These are phyloP conservation scores for Aspergillus arachidicola DNA, from an alignment of 2,329 filamentous ascomycete species.

Conservation along the genomic window DNA sequence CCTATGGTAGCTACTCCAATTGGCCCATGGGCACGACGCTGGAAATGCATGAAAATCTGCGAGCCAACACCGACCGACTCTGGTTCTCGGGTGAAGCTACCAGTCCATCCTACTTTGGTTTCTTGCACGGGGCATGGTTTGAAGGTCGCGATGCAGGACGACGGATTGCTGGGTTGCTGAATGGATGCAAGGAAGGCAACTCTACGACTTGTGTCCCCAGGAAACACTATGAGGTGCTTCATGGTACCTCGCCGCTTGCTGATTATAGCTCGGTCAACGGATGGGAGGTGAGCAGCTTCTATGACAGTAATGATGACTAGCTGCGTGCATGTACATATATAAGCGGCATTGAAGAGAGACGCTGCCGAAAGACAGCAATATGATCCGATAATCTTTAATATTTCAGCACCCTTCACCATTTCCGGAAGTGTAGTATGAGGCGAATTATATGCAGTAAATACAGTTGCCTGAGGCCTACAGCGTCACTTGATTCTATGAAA, in stretches of 20 bases:
- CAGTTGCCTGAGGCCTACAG: background rate
- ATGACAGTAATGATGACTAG: conserved; percentile 25
- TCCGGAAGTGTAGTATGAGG: background rate
- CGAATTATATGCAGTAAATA: background rate
- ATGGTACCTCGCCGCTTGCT: conserved; percentile 28
- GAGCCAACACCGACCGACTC: conserved; percentile 63
- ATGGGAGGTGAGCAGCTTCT: conserved; percentile 30
- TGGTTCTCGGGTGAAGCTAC: conserved; percentile 69
- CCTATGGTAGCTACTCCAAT: conserved; percentile 67
- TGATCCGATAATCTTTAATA: background rate
- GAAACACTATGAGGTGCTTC: conserved; percentile 26
- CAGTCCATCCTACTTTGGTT: conserved; percentile 66
- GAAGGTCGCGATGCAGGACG: conserved; percentile 57
- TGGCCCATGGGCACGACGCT: conserved; percentile 67
- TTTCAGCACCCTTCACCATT: background rate
- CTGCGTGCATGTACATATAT: background rate
- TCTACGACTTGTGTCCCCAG: conserved; percentile 19
- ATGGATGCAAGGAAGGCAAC: conserved; percentile 22
- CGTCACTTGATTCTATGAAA: background rate
- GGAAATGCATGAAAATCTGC: conserved; percentile 68
- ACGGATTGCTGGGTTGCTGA: conserved; percentile 27
- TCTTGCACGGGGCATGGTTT: conserved; percentile 64
- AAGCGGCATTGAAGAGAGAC: background rate
- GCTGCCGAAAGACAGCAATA: background rate
- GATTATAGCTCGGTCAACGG: conserved; percentile 32